Conservation (phyloP, 768 basidiomycete genomes). For the Amanita thiersii region DNA sequence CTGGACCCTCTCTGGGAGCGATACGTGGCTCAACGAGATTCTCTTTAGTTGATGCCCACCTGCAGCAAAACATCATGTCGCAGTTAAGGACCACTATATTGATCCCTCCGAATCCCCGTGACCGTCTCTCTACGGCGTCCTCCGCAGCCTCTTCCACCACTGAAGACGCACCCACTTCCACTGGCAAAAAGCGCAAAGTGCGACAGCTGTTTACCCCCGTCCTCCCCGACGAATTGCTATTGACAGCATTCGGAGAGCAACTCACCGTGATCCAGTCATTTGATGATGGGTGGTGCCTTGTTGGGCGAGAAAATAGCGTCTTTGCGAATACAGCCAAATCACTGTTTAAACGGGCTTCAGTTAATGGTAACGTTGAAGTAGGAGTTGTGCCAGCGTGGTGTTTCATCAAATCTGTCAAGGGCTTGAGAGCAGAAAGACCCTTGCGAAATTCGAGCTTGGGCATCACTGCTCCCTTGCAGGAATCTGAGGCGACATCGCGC, state of each 20-base stretch:
- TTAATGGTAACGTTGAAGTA: slow-evolving; percentile 43
- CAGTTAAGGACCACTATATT: slow-evolving; percentile 14
- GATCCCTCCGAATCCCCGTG: slow-evolving; percentile 21
- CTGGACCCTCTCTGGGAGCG: too few species aligned
- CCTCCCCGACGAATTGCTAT: slow-evolving; percentile 65
- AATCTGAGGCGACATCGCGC: slow-evolving; percentile 28
- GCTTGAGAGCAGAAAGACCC: slow-evolving; percentile 53
- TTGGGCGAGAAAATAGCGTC: slow-evolving; percentile 40
- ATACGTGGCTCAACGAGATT: too few species aligned
- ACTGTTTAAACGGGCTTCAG: slow-evolving; percentile 26
- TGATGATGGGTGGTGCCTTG: slow-evolving; percentile 78
- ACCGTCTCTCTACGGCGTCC: slow-evolving; percentile 33
- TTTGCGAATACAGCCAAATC: slow-evolving; percentile 26
- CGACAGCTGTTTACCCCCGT: slow-evolving; percentile 61
- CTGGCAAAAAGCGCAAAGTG: slow-evolving; percentile 41
- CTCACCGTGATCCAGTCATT: slow-evolving; percentile 58
- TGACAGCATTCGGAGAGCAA: slow-evolving; percentile 45
- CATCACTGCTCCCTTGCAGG: slow-evolving; percentile 48
- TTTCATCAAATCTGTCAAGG: slow-evolving; percentile 57
- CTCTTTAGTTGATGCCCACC: too few species aligned
- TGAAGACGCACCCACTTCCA: slow-evolving; percentile 15
- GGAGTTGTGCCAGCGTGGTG: slow-evolving; percentile 75
- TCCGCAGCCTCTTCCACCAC: slow-evolving; percentile 23
- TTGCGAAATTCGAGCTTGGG: slow-evolving; percentile 58
- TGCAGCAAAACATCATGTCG: too few species aligned